Base-by-base conservation (phyloP, 176 grass and related monocot genomes). In the Cenchrus fungigraminus region DNA sequence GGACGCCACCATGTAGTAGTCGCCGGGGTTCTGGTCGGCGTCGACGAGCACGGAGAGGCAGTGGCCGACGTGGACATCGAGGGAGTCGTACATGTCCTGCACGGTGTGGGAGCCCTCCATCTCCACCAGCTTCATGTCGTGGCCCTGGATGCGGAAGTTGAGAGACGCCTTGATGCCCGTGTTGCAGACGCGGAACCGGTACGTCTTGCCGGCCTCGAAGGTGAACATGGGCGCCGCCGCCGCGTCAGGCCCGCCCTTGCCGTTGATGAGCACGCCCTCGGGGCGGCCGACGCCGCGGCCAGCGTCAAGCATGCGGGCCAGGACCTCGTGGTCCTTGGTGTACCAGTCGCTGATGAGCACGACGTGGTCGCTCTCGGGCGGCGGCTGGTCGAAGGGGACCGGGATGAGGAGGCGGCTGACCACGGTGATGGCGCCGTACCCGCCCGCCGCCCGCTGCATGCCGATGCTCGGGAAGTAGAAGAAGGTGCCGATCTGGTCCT, bases 401-500 rank as follows among this genome's bases (percentile, higher is more conserved):
- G 92, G 95, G 77, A 97, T 94, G 58, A 97, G 92, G 19, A 92
- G 88, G 32, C 95, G 92, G 77, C 95, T 97, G 34, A 87, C 69
- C 22, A 97, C 83, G 57, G 76, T 91, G 72, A 97, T 87, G 31
- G 74, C 45, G 0, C 95, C 95, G 80, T 80, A 92, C 13, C 95
- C 95, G 10, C 95, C 95, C 8, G 82, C 92, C 6, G 81, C 86
- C 2, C 91, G 93, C 20, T 97, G 95, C 95, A 97, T 92, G 72
- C 81, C 86, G 6, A 91, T 16, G 31, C 90, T 92, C 2, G 95
- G 92, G 90, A 92, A 97, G 92, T 97, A 97, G 90, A 78, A 97
- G 92, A 87, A 97, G 86, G 73, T 97, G 60, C 95, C 95, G 71
- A 97, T 97, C 88, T 97, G 95, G 88, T 97, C 95, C 90, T 97